Conservation (phyloP, 2,329 filamentous ascomycete genomes). For the Ilyonectria destructans region DNA sequence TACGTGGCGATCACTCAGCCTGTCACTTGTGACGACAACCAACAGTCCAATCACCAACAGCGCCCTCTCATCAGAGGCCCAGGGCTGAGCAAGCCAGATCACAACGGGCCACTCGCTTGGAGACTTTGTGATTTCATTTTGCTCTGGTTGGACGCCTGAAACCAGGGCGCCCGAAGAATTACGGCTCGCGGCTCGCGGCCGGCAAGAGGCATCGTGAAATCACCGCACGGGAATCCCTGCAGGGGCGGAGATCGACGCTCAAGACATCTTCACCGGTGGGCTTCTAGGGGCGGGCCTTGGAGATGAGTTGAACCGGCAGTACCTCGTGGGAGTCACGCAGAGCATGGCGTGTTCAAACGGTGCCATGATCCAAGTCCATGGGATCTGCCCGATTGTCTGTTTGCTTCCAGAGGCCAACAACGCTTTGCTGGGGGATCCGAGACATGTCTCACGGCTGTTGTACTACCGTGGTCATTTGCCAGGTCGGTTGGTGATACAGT, state of each 20-base stretch:
- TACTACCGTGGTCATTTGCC: conserved; percentile 14
- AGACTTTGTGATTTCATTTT: conserved; percentile 26
- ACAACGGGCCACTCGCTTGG: conserved; percentile 10
- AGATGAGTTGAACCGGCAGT: conserved; percentile 6
- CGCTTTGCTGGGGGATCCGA: conserved; percentile 22
- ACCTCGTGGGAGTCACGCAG: conserved; percentile 25
- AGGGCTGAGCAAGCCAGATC: conserved; percentile 24
- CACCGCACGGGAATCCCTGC: conserved; percentile 20
- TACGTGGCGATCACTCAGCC: conserved; percentile 29
- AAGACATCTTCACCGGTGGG: conserved; percentile 2
- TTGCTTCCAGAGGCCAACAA: conserved; percentile 14
- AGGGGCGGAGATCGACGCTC: conserved; percentile 19
- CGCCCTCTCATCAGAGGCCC: conserved; percentile 8
- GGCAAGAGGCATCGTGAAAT: conserved; percentile 20
- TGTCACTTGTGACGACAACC: conserved; percentile 41
- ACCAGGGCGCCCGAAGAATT: conserved; percentile 22
- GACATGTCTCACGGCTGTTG: conserved; percentile 35
- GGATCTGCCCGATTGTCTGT: conserved; percentile 11
- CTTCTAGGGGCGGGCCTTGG: not conserved
- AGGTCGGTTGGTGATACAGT: conserved; percentile 24
- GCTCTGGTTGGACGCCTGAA: conserved; percentile 4
- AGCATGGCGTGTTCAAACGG: conserved; percentile 23
- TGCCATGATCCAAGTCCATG: conserved; percentile 20
- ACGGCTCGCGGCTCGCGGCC: conserved; percentile 17
- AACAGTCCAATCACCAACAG: conserved; percentile 17